Evolutionary conservation across 371 early-diverging fungal species (phyloP), one percentile per base, ranked within the genome.

Genomic region (Blakeslea trispora): DNA sequence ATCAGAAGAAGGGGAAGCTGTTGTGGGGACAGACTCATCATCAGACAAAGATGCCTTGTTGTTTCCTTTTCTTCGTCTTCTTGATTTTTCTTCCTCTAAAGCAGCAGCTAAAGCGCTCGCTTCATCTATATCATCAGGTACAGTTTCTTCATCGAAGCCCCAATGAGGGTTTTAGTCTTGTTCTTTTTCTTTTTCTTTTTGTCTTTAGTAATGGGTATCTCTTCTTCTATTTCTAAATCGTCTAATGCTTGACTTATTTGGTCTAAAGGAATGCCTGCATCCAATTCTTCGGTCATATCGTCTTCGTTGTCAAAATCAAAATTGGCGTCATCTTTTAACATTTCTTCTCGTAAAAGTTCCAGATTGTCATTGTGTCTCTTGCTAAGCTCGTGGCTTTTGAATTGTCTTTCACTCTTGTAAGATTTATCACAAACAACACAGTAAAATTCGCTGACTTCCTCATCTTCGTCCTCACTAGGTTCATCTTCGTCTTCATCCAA

Each of bases 391-490:
- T 95, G 95, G 47, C 85, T 90, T 31, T 72, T 68, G 71, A 82
- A 84, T 66, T 91, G 90, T n/a, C 79, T 71, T 52, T 87, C 84
- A 18, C 84, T 85, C 59, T 87, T 82, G 71, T 93, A 95, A 31
- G 65, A 69, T 65, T 89, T 92, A 56, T 87, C 82, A 57, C 95
- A 95, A 1, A 90, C 89, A n/a, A 85, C 84, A 68, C 95, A 95
- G 50, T 84, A 88, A 48, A 82, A 82, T 49, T 57, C 72, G 35
- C 47, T 61, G 0, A 73, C 63, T 31, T 76, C 75, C 22, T 54
- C 71, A n/a, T 72, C 75, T 8, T 72, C 74, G 1, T 75, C 73
- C 0, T 77, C 73, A 0, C 72, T 72, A 2, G 71, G 66, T 14
- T 72, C 68, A 1, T 62, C 69, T 1, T 68, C 66, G 1, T 64